phyloP scores from a whole-genome alignment of 768 basidiomycete genomes.

The Ramaria sp. region DNA sequence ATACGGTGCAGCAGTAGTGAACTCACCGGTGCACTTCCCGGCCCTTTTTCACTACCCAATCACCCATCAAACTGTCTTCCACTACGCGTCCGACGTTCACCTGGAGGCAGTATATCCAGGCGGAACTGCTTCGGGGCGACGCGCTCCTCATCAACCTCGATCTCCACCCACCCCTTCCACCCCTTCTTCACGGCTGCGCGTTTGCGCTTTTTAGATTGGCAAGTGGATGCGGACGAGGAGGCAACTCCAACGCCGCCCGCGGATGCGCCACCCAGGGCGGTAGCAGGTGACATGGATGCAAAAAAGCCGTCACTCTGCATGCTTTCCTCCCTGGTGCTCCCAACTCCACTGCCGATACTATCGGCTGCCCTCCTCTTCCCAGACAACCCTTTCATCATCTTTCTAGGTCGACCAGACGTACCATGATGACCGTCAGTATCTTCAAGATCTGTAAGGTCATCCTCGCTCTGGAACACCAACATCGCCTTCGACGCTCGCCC shows the following conservation, averaged over 20 bases:
- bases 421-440: not conserved
- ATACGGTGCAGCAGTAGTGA: too few relatives aligned
- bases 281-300: not conserved
- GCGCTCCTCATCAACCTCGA: slow-evolving; percentile 50
- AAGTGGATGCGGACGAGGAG: too few relatives aligned
- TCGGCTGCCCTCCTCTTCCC: too few relatives aligned
- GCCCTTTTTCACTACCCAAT: too few relatives aligned
- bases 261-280: not conserved
- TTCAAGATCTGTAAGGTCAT: not conserved
- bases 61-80: slow-evolving; percentile 82
- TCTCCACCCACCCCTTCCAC: slow-evolving; percentile 89
- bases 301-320: not conserved
- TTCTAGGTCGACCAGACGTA: too few relatives aligned
- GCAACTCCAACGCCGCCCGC: not conserved
- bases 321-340: not conserved
- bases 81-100: slow-evolving; percentile 72
- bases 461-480: not conserved
- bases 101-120: slow-evolving; percentile 57
- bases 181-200: slow-evolving; percentile 60
- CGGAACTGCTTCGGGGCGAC: slow-evolving; percentile 64
- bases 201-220: slow-evolving; percentile 45
- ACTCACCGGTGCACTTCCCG: not conserved
- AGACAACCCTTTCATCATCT: too few relatives aligned
- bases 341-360: too few relatives aligned
- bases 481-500: not conserved